Conservation (phyloP, 345 rosid species). For the Pistacia integerrima region DNA sequence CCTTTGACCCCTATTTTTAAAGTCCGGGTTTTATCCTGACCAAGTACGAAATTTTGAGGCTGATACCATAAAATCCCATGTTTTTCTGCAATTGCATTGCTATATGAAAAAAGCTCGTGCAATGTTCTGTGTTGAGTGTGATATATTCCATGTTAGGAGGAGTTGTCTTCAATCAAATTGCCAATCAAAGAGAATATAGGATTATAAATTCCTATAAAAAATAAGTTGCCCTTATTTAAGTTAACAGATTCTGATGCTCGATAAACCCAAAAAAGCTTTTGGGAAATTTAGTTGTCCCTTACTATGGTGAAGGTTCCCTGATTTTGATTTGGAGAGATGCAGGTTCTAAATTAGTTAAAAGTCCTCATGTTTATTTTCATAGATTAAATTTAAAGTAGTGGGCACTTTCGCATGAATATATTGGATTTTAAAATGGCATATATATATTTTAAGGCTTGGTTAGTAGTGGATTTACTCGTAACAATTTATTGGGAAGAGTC, state of each 20-base stretch:
- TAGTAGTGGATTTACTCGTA: not conserved
- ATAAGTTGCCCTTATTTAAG: too few relatives aligned
- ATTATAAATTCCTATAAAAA: too few relatives aligned
- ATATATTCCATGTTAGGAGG: too few relatives aligned
- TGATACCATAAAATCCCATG: too few relatives aligned
- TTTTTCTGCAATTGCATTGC: too few relatives aligned
- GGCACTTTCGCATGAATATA: not conserved
- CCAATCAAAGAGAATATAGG: too few relatives aligned
- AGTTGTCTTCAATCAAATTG: too few relatives aligned
- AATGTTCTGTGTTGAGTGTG: too few relatives aligned
- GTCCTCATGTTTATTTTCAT: not conserved
- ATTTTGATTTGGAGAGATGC: not conserved
- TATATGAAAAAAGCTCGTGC: too few relatives aligned
- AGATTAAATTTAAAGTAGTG: not conserved
- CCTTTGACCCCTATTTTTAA: not conserved
- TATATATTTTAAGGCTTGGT: not conserved
- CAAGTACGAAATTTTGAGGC: not conserved
- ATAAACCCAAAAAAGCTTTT: too few relatives aligned
- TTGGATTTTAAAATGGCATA: not conserved
- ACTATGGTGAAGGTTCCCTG: not conserved
- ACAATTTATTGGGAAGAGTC: not conserved
- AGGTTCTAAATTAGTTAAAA: not conserved
- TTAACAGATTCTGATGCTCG: too few relatives aligned
- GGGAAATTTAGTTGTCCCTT: too few relatives aligned
- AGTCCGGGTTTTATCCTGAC: not conserved